A percentile compares a stretch with the other conserved stretches of the same genome.
phyloP scores from a whole-genome alignment of 345 rosid species.

The Eucalyptus curtisii region DNA sequence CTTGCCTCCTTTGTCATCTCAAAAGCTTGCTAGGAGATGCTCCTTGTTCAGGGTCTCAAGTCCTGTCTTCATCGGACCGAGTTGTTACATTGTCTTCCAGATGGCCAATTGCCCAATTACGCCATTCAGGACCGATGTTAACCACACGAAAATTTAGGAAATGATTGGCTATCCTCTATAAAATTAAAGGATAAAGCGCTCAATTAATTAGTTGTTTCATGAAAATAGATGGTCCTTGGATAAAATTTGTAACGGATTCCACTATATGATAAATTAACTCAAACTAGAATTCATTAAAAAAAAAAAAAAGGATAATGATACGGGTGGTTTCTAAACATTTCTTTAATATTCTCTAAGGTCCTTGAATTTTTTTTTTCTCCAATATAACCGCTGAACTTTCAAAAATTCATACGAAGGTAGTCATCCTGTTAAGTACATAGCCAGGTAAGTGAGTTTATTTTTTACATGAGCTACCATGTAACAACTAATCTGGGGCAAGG shows the following conservation, averaged over 20 bases:
- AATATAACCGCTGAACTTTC: background rate
- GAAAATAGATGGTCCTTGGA: background rate
- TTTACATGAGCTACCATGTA: background rate
- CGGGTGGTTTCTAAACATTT: background rate
- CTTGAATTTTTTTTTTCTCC: background rate
- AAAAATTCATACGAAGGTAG: background rate
- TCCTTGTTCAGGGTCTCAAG: too few relatives aligned
- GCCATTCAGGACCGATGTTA: background rate
- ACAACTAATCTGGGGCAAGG: background rate
- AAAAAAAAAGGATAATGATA: too few relatives aligned
- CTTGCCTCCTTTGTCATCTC: too few relatives aligned
- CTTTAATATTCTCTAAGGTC: background rate
- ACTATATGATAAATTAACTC: too few relatives aligned
- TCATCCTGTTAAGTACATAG: background rate
- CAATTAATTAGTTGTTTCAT: too few relatives aligned
- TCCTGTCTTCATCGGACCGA: too few relatives aligned
- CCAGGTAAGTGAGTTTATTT: background rate
- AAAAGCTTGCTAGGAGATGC: fast-evolving
- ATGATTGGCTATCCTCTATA: background rate
- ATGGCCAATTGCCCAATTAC: background rate
- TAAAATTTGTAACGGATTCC: too few relatives aligned
- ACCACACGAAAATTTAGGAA: background rate
- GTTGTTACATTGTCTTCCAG: background rate
- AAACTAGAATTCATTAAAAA: too few relatives aligned
- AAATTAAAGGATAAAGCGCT: background rate